These are phyloP conservation scores for Aspergillus sp. DNA, from an alignment of 2,329 filamentous ascomycete genomes.

Conservation along the genomic window DNA sequence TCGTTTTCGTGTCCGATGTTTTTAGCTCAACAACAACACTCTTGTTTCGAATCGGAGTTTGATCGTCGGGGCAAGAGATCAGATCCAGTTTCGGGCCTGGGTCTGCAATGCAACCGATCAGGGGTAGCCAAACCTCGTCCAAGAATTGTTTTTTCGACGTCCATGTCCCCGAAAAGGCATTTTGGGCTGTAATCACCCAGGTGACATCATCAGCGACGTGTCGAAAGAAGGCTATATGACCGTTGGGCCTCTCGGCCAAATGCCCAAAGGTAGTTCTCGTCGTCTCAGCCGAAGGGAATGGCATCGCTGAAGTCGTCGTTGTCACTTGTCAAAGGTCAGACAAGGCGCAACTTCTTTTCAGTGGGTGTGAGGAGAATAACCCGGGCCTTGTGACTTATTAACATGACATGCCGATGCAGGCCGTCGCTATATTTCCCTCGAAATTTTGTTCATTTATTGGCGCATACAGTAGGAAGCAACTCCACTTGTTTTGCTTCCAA, in stretches of 20 bases:
- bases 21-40: not conserved
- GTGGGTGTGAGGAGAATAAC: not conserved
- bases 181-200: not conserved
- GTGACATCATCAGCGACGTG: not conserved
- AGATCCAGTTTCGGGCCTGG: not conserved
- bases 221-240: not conserved
- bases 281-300: not conserved
- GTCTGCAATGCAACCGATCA: not conserved
- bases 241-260: not conserved
- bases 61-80: not conserved
- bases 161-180: not conserved
- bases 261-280: not conserved
- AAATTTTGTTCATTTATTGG: not conserved
- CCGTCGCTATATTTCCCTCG: not conserved
- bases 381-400: not conserved
- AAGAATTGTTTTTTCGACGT: not conserved
- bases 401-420: not conserved
- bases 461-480: not conserved
- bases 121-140: not conserved
- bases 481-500: not conserved
- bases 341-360: not conserved
- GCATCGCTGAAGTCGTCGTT: not conserved
- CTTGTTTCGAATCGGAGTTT: not conserved
- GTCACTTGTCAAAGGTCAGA: not conserved
- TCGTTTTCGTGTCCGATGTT: not conserved